Evolutionary conservation across 257 asterid species (phyloP).

Genomic region (Solanum sejunctum): DNA sequence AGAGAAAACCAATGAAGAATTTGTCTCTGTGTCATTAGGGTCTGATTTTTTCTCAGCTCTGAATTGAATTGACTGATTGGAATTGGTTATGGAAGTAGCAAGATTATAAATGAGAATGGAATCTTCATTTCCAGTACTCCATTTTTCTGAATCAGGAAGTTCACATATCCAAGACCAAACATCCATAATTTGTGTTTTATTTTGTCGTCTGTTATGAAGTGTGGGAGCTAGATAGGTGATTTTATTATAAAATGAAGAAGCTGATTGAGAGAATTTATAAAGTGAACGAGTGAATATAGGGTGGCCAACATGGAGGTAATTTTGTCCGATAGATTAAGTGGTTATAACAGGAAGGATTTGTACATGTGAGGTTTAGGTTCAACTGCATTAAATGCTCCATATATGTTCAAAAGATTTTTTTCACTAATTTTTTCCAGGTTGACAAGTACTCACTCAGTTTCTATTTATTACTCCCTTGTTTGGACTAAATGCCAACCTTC

Average conservation of each 20-base stretch:
- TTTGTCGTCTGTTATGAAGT: background rate
- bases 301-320: constrained; percentile 29
- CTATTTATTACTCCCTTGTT: no score
- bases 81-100: constrained; percentile 15
- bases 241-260: background rate
- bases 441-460: no score
- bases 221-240: no score
- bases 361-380: constrained; percentile 4
- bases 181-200: constrained; percentile 33
- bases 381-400: constrained; percentile 5
- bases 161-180: constrained; percentile 87
- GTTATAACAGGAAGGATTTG: constrained; percentile 4
- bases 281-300: constrained; percentile 41
- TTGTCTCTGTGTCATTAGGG: constrained; percentile 10
- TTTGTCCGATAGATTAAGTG: constrained; percentile 36
- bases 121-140: constrained; percentile 6
- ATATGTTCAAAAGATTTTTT: background rate
- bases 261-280: constrained; percentile 14
- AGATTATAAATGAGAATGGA: constrained; percentile 31
- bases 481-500: no score
- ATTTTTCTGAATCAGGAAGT: constrained; percentile 47
- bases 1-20: constrained; percentile 32
- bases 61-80: constrained; percentile 32
- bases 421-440: no score
- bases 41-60: constrained; percentile 27